phyloP scores from a whole-genome alignment of 129 eudicot species.

The Apium graveolens region DNA sequence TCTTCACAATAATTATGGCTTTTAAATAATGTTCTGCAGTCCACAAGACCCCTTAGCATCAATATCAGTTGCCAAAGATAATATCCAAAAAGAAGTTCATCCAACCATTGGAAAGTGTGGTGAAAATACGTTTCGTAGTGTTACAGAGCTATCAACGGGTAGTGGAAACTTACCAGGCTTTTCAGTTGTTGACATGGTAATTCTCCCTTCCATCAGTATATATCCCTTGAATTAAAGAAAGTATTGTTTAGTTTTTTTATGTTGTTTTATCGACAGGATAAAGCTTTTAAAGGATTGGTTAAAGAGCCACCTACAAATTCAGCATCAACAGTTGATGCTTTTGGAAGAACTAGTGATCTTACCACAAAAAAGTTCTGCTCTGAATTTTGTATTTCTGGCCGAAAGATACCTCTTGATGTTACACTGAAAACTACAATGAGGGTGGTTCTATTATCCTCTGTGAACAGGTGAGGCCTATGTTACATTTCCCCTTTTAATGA shows the following conservation, averaged over 20 bases:
- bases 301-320: slow-evolving; percentile 45
- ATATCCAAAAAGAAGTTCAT: slow-evolving; percentile 20
- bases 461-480: slow-evolving; percentile 50
- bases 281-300: slow-evolving; percentile 69
- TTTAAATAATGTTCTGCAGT: slow-evolving; percentile 28
- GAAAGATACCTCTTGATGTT: slow-evolving; percentile 74
- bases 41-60: slow-evolving; percentile 31
- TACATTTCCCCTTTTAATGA: neutral
- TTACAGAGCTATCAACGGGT: slow-evolving; percentile 52
- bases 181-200: slow-evolving; percentile 71
- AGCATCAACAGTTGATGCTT: slow-evolving; percentile 25
- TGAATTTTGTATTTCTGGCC: slow-evolving; percentile 49
- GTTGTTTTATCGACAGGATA: slow-evolving; percentile 36
- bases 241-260: slow-evolving; percentile 4
- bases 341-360: slow-evolving; percentile 23
- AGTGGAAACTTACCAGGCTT: slow-evolving; percentile 36
- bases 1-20: slow-evolving; percentile 7
- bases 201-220: neutral
- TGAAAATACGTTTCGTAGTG: slow-evolving; percentile 53
- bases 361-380: slow-evolving; percentile 32
- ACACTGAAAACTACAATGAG: slow-evolving; percentile 80
- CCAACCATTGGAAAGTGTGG: slow-evolving; percentile 24
- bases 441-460: slow-evolving; percentile 58
- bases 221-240: neutral
- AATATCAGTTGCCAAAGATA: slow-evolving; percentile 17